Conservation (phyloP, 306 rosid genomes). For the Rosa chinensis region DNA sequence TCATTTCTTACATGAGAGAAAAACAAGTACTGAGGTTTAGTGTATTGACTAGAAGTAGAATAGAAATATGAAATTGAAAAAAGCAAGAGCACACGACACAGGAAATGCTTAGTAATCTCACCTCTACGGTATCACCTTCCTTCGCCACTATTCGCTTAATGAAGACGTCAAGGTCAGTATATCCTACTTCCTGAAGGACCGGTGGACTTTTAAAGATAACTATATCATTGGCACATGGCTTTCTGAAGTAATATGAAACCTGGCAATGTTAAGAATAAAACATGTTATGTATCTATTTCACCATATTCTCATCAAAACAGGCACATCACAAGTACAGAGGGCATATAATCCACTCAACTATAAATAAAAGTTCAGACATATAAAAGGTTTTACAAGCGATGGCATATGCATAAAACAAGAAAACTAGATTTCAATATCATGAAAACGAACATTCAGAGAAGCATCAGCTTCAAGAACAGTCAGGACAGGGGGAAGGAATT, state of each 20-base stretch:
- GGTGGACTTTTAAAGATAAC: slow-evolving; percentile 97
- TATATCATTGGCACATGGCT: slow-evolving; percentile 90
- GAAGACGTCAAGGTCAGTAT: slow-evolving; percentile 85
- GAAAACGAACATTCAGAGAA: background rate
- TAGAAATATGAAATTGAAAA: background rate
- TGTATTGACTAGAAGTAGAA: background rate
- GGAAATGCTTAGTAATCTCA: slow-evolving; percentile 28
- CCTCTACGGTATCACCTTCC: slow-evolving; percentile 94
- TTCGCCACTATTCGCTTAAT: slow-evolving; percentile 90
- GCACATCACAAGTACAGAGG: slow-evolving; percentile 12
- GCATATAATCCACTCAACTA: slow-evolving; percentile 3
- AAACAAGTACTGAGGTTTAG: background rate
- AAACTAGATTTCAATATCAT: background rate
- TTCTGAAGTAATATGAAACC: slow-evolving; percentile 92
- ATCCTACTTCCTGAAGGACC: slow-evolving; percentile 93
- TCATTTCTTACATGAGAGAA: background rate
- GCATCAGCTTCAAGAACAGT: background rate
- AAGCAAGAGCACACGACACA: background rate
- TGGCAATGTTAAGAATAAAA: slow-evolving; percentile 38
- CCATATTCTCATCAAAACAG: slow-evolving; percentile 10
- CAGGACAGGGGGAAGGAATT: background rate
- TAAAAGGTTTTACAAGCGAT: background rate
- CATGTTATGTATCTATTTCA: slow-evolving; percentile 7
- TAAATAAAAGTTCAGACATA: slow-evolving; percentile 1
- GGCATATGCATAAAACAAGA: background rate